Base-by-base conservation (phyloP, 495 filamentous ascomycete species). In the Cudoniella acicularis region DNA sequence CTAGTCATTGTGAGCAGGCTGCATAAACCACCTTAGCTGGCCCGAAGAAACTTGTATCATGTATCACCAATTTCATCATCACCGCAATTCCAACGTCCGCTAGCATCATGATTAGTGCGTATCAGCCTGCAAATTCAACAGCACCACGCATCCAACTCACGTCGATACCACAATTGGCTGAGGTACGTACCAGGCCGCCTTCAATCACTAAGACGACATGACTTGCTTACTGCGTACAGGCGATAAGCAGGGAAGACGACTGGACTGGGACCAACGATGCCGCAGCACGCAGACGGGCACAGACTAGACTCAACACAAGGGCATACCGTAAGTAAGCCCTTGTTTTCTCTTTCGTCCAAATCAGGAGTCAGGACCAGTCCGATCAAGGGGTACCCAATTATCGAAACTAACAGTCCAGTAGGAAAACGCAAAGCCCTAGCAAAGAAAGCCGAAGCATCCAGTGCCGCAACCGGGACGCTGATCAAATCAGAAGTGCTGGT, bases 231-330 rank as follows among this genome's bases (percentile, higher is more conserved):
- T 41, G 13, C 10, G 36, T 64, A 62, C 41, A 75, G 72, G 72
- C 70, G 30, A 69, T 61, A 63, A 66, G 49, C 46, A 69, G 52
- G 55, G 65, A 75, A 66, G 73, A 77, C 54, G 71, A 77, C 62
- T 77, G 74, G 74, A 77, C 74, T 58, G 74, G 74, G 22, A 70
- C 62, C 45, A 74, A 56, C 22, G 68, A 76, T 68, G 69, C 72
- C 21, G 70, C 67, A 59, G 61, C 49, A 56, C 57, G 53, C 51
- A 64, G 62, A 60, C 45, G 55, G 56, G 57, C 49, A 57, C 59
- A 52, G 66, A 78, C 67, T 61, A 65, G 75, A 63, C 68, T 78
- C 40, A 77, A 76, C 56, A 70, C 67, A 59, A 73, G 75, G 53
- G 75, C 74, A 62, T 72, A 75, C 64, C 70, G 75, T 75, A 66